Percentiles rank a stretch among this genome's conserved stretches.
Evolutionary conservation across 2,329 filamentous ascomycete species (phyloP).

Genomic region (Alternaria infectoria): DNA sequence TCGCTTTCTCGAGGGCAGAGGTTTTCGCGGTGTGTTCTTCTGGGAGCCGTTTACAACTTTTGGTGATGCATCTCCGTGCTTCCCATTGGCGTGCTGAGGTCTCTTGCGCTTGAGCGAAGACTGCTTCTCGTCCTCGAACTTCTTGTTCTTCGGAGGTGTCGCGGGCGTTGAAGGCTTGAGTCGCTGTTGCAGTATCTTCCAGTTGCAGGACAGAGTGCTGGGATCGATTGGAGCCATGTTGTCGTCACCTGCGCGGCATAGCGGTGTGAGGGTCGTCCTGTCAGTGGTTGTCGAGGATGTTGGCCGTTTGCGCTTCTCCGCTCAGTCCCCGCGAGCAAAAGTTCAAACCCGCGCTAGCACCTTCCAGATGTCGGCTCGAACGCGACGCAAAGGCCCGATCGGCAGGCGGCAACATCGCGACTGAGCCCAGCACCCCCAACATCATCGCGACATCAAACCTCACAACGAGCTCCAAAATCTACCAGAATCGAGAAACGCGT

Average conservation of each 20-base stretch:
- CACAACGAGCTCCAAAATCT: slow-evolving; percentile 34
- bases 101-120: slow-evolving; percentile 46
- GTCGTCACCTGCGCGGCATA: slow-evolving; percentile 37
- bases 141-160: slow-evolving; percentile 34
- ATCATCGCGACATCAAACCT: slow-evolving; percentile 40
- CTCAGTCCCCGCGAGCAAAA: slow-evolving; percentile 25
- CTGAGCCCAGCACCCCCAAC: slow-evolving; percentile 29
- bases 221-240: slow-evolving; percentile 51
- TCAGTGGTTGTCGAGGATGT: slow-evolving; percentile 18
- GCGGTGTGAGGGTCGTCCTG: slow-evolving; percentile 24
- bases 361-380: slow-evolving; percentile 16
- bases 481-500: slow-evolving; percentile 11
- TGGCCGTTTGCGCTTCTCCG: slow-evolving; percentile 20
- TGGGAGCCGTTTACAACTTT: slow-evolving; percentile 45
- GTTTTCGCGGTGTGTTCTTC: slow-evolving; percentile 24
- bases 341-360: slow-evolving; percentile 27
- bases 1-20: slow-evolving; percentile 36
- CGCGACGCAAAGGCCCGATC: slow-evolving; percentile 11
- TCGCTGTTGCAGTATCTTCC: slow-evolving; percentile 76
- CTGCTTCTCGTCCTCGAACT: slow-evolving; percentile 30
- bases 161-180: slow-evolving; percentile 46
- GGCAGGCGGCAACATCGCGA: slow-evolving; percentile 34
- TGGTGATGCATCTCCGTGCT: slow-evolving; percentile 17
- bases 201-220: slow-evolving; percentile 63
- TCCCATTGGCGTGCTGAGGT: slow-evolving; percentile 26